phyloP scores from a whole-genome alignment of 202 grass and related monocot genomes.

The Sporobolus alterniflorus region DNA sequence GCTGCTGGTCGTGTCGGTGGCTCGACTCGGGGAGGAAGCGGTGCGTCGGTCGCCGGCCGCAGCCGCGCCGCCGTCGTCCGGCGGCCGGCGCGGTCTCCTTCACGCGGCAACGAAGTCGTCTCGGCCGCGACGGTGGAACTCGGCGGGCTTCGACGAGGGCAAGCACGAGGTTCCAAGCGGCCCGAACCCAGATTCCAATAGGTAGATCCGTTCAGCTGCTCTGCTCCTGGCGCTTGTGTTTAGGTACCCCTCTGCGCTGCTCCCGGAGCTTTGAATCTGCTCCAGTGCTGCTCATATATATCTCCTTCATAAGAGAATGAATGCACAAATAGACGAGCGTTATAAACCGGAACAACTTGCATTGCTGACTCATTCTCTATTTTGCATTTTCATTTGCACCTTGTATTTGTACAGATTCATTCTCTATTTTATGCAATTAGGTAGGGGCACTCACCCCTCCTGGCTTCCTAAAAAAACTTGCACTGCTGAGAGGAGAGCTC shows the following conservation, averaged over 20 bases:
- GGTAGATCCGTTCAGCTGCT: neutral
- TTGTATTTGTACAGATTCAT: no score
- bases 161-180: constrained; percentile 87
- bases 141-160: constrained; percentile 32
- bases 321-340: constrained; percentile 45
- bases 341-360: no score
- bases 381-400: no score
- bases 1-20: constrained; percentile 14
- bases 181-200: constrained; percentile 78
- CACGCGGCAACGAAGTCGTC: neutral
- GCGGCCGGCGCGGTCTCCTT: constrained; percentile 16
- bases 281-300: neutral
- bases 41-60: neutral
- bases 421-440: no score
- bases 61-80: neutral
- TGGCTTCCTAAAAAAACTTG: no score
- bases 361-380: no score
- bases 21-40: neutral
- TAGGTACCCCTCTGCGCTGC: neutral
- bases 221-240: neutral
- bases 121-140: constrained; percentile 36
- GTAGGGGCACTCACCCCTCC: no score
- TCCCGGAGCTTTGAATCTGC: neutral
- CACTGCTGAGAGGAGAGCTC: no score
- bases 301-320: constrained; percentile 11